Conservation (phyloP, 2,329 filamentous ascomycete genomes). For the Xylaria arbuscula region DNA sequence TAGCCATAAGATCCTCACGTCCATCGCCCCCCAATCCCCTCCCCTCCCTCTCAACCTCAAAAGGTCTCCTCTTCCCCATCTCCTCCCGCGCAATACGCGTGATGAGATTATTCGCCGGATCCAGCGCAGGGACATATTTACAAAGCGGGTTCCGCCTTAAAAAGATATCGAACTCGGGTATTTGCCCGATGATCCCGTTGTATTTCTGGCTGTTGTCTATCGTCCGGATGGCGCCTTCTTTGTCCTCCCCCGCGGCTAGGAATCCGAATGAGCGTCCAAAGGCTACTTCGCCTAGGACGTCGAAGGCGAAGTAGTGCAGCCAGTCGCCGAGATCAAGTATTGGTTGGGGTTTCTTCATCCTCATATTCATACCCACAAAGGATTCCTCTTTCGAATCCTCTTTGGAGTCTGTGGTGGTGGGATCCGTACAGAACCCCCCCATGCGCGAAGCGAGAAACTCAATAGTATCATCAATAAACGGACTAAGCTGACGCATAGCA, state of each 20-base stretch:
- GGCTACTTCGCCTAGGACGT: conserved; percentile 64
- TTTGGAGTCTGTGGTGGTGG: conserved; percentile 19
- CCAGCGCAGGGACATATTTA: conserved; percentile 54
- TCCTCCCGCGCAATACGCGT: conserved; percentile 65
- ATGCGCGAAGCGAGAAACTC: conserved; percentile 58
- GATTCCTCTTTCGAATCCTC: neutral
- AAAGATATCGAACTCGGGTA: conserved; percentile 61
- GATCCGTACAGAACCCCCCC: conserved; percentile 52
- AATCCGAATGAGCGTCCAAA: conserved; percentile 66
- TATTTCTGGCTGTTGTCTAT: conserved; percentile 65
- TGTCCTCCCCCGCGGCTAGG: conserved; percentile 60
- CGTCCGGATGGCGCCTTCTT: conserved; percentile 62
- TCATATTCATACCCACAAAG: neutral
- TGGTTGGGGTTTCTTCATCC: conserved; percentile 27
- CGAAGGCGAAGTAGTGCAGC: conserved; percentile 59
- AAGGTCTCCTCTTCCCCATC: conserved; percentile 59
- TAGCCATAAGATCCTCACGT: conserved; percentile 62
- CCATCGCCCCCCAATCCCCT: conserved; percentile 56
- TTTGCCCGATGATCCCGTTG: conserved; percentile 63
- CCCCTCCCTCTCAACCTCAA: conserved; percentile 58
- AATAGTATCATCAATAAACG: conserved; percentile 64
- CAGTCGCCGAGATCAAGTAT: conserved; percentile 61
- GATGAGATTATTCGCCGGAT: conserved; percentile 59
- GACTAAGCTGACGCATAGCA: conserved; percentile 62
- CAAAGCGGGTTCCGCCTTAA: conserved; percentile 63